Evolutionary conservation across 1,284 basidiomycete species (phyloP), one percentile per base, ranked within the genome.

Genomic region (Wallemia ichthyophaga): DNA sequence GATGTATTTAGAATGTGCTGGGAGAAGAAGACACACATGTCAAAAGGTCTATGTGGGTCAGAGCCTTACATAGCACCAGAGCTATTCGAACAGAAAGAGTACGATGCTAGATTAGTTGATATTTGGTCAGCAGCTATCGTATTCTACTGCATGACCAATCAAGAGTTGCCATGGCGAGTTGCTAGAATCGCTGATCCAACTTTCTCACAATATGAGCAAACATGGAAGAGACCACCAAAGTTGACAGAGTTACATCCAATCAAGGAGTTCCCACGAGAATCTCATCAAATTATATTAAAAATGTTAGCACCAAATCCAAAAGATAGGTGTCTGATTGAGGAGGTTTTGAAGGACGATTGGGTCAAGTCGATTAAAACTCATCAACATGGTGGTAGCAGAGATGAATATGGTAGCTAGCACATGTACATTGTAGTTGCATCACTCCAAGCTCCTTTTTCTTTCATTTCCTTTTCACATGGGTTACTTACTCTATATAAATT

Each of bases 61-160:
- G 94, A 98, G 69, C 92, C 92, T 0, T 98, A 98, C 71, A 96
- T 98, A 66, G 92, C 92, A 17, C 92, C 92, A 25, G 92, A 98
- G 69, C 85, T 95, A 71, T 98, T 96, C 67, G 74, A 91, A 64
- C 81, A 82, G 67, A 92, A 94, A 89, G 92, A 92, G 67, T 98
- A 98, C 70, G 92, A 98, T 66, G 94, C 92, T 1, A 81, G 92
- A 26, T 76, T 92, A 1, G 92, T 98, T 63, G 92, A 98, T 67
- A 85, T 98, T 59, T 98, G 92, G 92, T 91, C 92, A 0, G 85
- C 84, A 59, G 92, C 84, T 13, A 79, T 98, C 63, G 91, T 98
- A 62, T 96, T 94, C 72, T 98, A 98, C 73, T 96, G 92, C 74
- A 79, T 96, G 70, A 85, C 91, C 71, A 92, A 92, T 73, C 84